Evolutionary conservation across 495 filamentous ascomycete genomes (phyloP), one percentile per base, ranked within the genome.

Genomic region (Talaromyces thailandensis): DNA sequence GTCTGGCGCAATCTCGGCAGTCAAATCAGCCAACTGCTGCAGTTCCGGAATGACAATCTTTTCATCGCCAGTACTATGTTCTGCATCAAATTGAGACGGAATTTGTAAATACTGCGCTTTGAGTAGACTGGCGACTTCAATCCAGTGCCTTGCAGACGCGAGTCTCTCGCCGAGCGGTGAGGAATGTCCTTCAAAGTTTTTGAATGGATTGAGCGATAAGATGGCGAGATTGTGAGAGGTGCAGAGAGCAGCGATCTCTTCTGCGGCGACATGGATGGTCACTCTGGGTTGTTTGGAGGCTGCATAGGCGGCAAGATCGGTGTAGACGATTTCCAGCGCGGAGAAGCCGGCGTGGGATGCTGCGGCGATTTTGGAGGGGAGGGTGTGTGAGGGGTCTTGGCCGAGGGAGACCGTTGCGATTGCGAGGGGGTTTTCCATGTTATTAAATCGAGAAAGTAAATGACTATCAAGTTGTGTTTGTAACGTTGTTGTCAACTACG

Each of bases 311-410:
- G 81, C 71, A 14, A 92, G 77, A 68, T 93, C 88, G 67, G 86
- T 85, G 68, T 85, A 85, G 72, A 89, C 89, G 35, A 91, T 75
- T 68, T 92, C 89, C 61, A 92, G 79, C 29, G 83, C 88, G 50
- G 77, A 68, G 68, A 84, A 84, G 12, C 86, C 86, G 62, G 86
- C 75, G 48, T 79, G 69, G 6, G 80, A 72, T 6, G 89, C 86
- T 62, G 80, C 79, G 45, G 78, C 75, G 57, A 93, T 81, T 70
- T 89, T 91, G 61, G 76, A 65, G 45, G 74, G 72, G 32, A 92
- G 75, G 1, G 73, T 68, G 69, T 92, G 88, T 64, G 81, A 81
- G 37, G 75, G 75, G 14, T 82, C 80, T 59, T 86, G 85, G 53
- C 88, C 87, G 0, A 90, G 75, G 4, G 86, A 89, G 70, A 88